A percentile compares a stretch with the other conserved stretches of the same genome.
Evolutionary conservation across 495 filamentous ascomycete genomes (phyloP).

Genomic region (Terfezia boudieri): DNA sequence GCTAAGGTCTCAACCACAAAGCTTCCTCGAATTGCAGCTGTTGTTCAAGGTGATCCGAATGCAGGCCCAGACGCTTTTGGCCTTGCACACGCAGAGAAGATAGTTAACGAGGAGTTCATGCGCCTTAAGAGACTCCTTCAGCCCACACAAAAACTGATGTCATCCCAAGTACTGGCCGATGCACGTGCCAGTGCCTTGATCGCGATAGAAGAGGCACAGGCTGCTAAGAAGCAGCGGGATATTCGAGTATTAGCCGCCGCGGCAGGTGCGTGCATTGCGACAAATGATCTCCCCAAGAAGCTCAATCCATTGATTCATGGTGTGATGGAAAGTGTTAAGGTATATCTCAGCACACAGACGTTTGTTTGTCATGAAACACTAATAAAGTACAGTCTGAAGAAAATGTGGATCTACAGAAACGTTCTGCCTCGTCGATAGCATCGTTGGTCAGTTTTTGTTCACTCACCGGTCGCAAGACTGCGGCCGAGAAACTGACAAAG

Average conservation of each 20-base stretch:
- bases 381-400: slow-evolving; percentile 38
- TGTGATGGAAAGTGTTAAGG: slow-evolving; percentile 92
- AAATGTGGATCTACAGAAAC: slow-evolving; percentile 68
- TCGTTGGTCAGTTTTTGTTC: slow-evolving; percentile 71
- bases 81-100: slow-evolving; percentile 62
- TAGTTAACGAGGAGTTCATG: slow-evolving; percentile 62
- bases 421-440: slow-evolving; percentile 65
- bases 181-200: slow-evolving; percentile 42
- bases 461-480: slow-evolving; percentile 44
- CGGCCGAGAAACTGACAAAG: slow-evolving; percentile 78
- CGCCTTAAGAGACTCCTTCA: slow-evolving; percentile 63
- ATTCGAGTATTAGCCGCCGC: slow-evolving; percentile 70
- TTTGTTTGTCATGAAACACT: neutral
- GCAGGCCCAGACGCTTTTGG: slow-evolving; percentile 84
- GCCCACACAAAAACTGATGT: slow-evolving; percentile 61
- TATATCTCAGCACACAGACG: neutral
- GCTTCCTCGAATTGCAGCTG: slow-evolving; percentile 58
- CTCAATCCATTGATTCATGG: slow-evolving; percentile 74
- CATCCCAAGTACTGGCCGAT: slow-evolving; percentile 48
- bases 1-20: slow-evolving; percentile 50
- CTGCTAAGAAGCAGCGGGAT: slow-evolving; percentile 59
- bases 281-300: slow-evolving; percentile 72
- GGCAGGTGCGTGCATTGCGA: slow-evolving; percentile 67
- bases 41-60: slow-evolving; percentile 77
- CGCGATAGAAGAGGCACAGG: slow-evolving; percentile 55